Conservation (phyloP, 495 filamentous ascomycete genomes). For the Tuber indicum region DNA sequence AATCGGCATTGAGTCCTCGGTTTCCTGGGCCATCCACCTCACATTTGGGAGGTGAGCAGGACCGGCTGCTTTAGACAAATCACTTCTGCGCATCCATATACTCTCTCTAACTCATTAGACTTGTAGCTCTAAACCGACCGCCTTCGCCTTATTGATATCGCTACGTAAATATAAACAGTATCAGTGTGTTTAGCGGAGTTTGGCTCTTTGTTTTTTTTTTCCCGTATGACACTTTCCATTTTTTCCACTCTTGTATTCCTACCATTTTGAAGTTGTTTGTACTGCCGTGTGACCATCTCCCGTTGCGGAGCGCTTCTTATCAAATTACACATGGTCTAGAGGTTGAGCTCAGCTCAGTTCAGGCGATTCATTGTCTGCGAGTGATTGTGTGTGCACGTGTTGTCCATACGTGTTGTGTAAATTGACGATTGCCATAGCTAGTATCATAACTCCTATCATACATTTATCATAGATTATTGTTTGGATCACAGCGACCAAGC, state of each 20-base stretch:
- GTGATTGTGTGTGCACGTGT: not conserved
- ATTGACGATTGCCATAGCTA: too few species aligned
- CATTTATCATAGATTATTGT: too few species aligned
- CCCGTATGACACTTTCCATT: not conserved
- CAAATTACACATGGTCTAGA: not conserved
- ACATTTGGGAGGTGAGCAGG: not conserved
- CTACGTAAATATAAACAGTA: slow-evolving; percentile 8
- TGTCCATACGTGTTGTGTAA: not conserved
- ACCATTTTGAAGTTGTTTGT: not conserved
- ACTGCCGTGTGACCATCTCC: not conserved
- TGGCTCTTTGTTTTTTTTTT: not conserved
- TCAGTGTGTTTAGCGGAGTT: not conserved
- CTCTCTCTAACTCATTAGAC: not conserved
- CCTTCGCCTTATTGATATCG: not conserved
- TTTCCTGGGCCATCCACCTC: not conserved
- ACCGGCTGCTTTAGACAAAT: not conserved
- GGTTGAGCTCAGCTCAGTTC: not conserved
- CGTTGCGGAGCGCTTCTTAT: not conserved
- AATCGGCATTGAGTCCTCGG: slow-evolving; percentile 1
- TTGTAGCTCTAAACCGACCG: not conserved
- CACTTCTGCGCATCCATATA: not conserved
- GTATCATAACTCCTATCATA: too few species aligned
- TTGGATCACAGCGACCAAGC: too few species aligned
- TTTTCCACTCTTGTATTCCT: slow-evolving; percentile 1
- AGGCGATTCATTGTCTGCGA: not conserved